Percentiles rank a stretch among this genome's conserved stretches.
phyloP scores from a whole-genome alignment of 1,284 basidiomycete species.

The Limonomyces culmigenus region DNA sequence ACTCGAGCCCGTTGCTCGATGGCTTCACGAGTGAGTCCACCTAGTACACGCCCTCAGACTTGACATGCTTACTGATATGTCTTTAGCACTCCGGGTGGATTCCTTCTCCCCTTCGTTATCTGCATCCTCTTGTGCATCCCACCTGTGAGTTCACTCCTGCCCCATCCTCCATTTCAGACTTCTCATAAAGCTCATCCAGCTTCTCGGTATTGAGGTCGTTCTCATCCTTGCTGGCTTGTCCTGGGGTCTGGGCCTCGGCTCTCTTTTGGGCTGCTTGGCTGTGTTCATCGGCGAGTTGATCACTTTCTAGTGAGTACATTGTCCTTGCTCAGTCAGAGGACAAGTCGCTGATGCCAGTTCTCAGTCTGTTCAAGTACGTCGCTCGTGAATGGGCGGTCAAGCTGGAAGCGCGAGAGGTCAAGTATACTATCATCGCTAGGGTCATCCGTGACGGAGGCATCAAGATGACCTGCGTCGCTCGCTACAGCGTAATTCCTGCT shows the following conservation, averaged over 20 bases:
- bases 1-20: background rate
- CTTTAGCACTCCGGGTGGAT: constrained; percentile 8
- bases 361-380: constrained; percentile 28
- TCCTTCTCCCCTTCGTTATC: constrained; percentile 28
- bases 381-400: constrained; percentile 25
- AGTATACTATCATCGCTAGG: constrained; percentile 44
- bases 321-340: no score
- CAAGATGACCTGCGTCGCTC: constrained; percentile 36
- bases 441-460: constrained; percentile 55
- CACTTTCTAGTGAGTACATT: constrained; percentile 32
- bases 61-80: no score
- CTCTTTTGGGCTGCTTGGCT: constrained; percentile 29
- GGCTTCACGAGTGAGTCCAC: constrained; percentile 2
- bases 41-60: no score
- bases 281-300: constrained; percentile 31
- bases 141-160: constrained; percentile 6
- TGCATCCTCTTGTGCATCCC: constrained; percentile 15
- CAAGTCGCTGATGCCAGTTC: constrained; percentile 4
- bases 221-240: constrained; percentile 35
- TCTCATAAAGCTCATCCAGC: constrained; percentile 9
- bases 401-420: constrained; percentile 35
- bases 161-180: constrained; percentile 1
- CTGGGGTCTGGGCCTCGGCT: constrained; percentile 31
- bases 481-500: constrained; percentile 48
- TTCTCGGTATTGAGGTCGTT: constrained; percentile 39